A percentile compares a stretch with the other conserved stretches of the same genome.
Conservation (phyloP, 2,329 filamentous ascomycete genomes). For the Epichloe typhina region DNA sequence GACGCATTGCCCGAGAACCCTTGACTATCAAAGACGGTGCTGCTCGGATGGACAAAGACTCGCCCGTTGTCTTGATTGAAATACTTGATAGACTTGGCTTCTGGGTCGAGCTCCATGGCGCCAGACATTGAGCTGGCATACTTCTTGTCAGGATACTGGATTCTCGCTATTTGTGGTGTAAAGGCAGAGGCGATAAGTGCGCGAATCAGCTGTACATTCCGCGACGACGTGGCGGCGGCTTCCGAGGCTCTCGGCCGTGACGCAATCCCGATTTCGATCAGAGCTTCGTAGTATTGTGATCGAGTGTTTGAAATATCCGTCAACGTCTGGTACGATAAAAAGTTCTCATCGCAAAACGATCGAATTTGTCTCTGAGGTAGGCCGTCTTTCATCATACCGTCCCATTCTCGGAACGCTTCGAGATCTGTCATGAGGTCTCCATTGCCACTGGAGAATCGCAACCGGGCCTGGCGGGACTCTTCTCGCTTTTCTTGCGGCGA, state of each 20-base stretch:
- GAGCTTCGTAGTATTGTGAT: constrained; percentile 70
- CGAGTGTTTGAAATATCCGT: constrained; percentile 80
- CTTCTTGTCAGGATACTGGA: constrained; percentile 91
- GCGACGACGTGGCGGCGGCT: constrained; percentile 16
- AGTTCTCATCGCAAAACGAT: constrained; percentile 73
- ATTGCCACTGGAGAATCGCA: constrained; percentile 60
- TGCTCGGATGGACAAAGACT: constrained; percentile 86
- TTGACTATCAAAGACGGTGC: constrained; percentile 73
- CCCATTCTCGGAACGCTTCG: constrained; percentile 72
- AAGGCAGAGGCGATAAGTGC: constrained; percentile 63
- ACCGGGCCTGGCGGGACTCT: constrained; percentile 62
- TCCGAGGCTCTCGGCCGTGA: constrained; percentile 23
- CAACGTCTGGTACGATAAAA: constrained; percentile 70
- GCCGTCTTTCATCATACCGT: constrained; percentile 46
- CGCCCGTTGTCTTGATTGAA: constrained; percentile 75
- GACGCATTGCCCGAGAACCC: constrained; percentile 60
- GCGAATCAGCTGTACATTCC: constrained; percentile 42
- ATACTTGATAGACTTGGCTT: constrained; percentile 84
- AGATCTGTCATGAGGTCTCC: constrained; percentile 86
- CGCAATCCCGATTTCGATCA: constrained; percentile 77
- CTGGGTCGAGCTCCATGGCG: constrained; percentile 83
- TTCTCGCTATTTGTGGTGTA: constrained; percentile 77
- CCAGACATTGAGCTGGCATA: constrained; percentile 79
- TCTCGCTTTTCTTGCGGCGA: constrained; percentile 74
- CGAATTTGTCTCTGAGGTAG: constrained; percentile 50